Base-by-base conservation (phyloP, 805 yeast genomes). In the Komagataella pastoris region DNA sequence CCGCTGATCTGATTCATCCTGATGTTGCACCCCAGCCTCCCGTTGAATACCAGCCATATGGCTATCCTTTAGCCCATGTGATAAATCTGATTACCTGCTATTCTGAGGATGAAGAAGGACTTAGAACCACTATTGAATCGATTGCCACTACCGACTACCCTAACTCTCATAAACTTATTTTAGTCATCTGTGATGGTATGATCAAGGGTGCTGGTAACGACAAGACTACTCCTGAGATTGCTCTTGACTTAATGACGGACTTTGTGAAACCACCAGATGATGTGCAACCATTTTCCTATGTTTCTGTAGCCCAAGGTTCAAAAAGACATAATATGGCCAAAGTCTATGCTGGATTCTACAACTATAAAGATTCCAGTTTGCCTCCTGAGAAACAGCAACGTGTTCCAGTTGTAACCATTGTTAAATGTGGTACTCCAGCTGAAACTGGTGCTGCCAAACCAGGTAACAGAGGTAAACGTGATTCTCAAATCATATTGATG, bases 321-420 rank as follows among this genome's bases (percentile, higher is more conserved):
- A 93, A 88, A 69, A 83, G 99, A 64, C 99, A 93, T 63, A 93
- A 93, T 65, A 89, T 90, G 96, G 97, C 99, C 24, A 91, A 90
- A 67, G 89, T 91, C 2, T 91, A 88, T 62, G 83, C 96, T 10
- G 99, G 99, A 0, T 93, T 87, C 64, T 93, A 93, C 70, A 83
- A 83, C 58, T 93, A 90, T 63, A 81, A 87, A 59, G 85, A 85
- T 56, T 61, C 68, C 3, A 85, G 91, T 1, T 81, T 89, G 47
- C 87, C 91, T 2, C 68, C 70, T 1, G 90, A 85, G 55, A 85
- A 85, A 58, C 98, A 91, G 67, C 90, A 86, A 63, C 76, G 88
- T 56, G 86, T 86, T 21, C 97, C 97, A 1, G 72, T 89, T 57
- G 63, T 90, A 19, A 71, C 83, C 30, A 72, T 90, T 59, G 95